Conservation (phyloP, 2,329 filamentous ascomycete species). For the Boeremia lycopersici region DNA sequence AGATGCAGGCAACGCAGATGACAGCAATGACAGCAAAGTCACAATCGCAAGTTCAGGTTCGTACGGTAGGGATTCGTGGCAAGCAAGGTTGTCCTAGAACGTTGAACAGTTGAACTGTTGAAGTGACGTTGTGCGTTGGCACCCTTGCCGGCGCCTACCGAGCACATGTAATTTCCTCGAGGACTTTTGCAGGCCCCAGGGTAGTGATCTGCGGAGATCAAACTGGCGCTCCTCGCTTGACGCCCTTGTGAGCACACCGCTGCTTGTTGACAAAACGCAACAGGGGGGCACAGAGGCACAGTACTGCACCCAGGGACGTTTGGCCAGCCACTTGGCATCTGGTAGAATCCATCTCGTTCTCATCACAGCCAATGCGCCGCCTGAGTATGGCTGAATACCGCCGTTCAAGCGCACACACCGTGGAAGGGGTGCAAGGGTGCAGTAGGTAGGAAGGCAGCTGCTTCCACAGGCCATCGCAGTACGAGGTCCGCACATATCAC, state of each 20-base stretch:
- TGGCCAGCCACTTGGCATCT: no score
- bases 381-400: no score
- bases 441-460: no score
- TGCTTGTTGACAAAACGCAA: background rate
- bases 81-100: slow-evolving; percentile 12
- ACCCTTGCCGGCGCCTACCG: slow-evolving; percentile 12
- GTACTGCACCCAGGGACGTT: no score
- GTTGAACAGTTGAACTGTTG: background rate
- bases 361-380: no score
- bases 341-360: no score
- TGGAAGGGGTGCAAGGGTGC: no score
- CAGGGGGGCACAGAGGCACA: background rate
- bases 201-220: slow-evolving; percentile 15
- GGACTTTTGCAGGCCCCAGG: slow-evolving; percentile 9
- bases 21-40: background rate
- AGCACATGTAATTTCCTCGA: slow-evolving; percentile 12
- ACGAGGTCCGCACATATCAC: background rate
- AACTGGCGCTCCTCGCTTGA: slow-evolving; percentile 12
- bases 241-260: slow-evolving; percentile 2
- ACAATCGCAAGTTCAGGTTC: background rate
- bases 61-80: background rate
- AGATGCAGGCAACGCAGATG: no score
- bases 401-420: no score
- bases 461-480: background rate
- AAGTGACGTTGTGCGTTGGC: slow-evolving; percentile 6